Evolutionary conservation across 225 moss, liverwort and hornwort genomes (phyloP), one percentile per base, ranked within the genome.

Genomic region (Antitrichia curtipendula): DNA sequence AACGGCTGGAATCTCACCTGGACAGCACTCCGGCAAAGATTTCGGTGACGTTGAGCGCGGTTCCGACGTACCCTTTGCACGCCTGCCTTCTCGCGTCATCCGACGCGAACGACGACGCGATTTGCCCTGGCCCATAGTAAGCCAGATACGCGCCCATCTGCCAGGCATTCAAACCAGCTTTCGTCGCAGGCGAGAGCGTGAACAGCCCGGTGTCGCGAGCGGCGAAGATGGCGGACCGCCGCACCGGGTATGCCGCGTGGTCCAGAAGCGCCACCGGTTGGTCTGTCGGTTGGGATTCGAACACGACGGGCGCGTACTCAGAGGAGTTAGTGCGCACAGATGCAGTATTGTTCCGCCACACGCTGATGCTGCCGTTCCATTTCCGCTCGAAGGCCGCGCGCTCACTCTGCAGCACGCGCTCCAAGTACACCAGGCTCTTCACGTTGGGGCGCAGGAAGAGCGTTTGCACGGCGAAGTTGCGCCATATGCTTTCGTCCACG

Each of bases 291-390:
- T 93, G 84, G 58, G 75, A 81, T 36, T 92, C 90, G 78, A 91
- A 91, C 21, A 93, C 84, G 38, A 96, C 85, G n/a, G 96, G 96
- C 28, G 97, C 92, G 84, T 96, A 97, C 87, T 95, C 95, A 3
- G 94, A 16, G 81, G 91, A 95, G 20, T 94, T 90, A 7, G 29
- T 13, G 38, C 95, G 87, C 85, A 84, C 40, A 13, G 49, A 77
- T 22, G 54, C 16, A 7, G 13, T 68, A 14, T 86, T 89, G 82
- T 76, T 68, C 9, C 52, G 78, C 88, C 84, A 52, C 52, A 71
- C 24, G 84, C 75, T 53, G 78, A 97, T 96, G 80, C 63, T 94
- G 61, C 82, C 81, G 34, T 95, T 96, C 80, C 90, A 86, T 60
- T 86, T 86, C 80, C 34, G 60, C 86, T 97, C 96, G 85, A 95